Evolutionary conservation across 2,329 filamentous ascomycete genomes (phyloP).

Genomic region (Gaeumannomyces tritici): DNA sequence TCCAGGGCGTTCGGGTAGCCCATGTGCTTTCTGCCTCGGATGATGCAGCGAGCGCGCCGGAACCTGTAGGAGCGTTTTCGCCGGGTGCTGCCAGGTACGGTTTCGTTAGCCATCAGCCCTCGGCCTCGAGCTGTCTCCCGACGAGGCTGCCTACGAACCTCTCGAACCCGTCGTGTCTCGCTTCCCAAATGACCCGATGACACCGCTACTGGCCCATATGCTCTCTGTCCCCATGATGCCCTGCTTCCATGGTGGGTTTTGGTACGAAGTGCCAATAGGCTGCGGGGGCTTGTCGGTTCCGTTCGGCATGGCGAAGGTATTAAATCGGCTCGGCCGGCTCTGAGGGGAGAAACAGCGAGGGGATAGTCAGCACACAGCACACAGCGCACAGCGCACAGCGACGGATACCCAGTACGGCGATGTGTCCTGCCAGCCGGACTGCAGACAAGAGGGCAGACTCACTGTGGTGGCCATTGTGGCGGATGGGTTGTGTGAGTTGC

Average conservation of each 20-base stretch:
- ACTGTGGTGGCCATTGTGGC: slow-evolving; percentile 26
- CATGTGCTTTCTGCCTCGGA: slow-evolving; percentile 57
- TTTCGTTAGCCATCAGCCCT: slow-evolving; percentile 10
- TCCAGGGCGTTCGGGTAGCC: slow-evolving; percentile 49
- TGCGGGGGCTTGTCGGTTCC: slow-evolving; percentile 22
- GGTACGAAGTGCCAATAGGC: slow-evolving; percentile 29
- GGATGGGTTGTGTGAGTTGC: slow-evolving; percentile 20
- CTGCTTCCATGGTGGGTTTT: slow-evolving; percentile 24
- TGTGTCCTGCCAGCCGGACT: background rate
- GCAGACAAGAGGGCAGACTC: slow-evolving; percentile 17
- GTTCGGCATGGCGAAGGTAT: slow-evolving; percentile 24
- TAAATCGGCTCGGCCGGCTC: slow-evolving; percentile 27
- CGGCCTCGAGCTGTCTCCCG: too few species aligned
- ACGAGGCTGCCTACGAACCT: slow-evolving; percentile 30
- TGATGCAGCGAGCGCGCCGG: slow-evolving; percentile 56
- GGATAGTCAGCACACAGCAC: background rate
- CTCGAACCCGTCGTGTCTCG: slow-evolving; percentile 33
- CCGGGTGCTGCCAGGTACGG: slow-evolving; percentile 20
- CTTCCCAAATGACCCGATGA: slow-evolving; percentile 30
- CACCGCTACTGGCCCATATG: slow-evolving; percentile 38
- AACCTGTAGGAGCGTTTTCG: slow-evolving; percentile 53
- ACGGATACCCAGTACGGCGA: background rate
- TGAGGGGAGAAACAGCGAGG: slow-evolving; percentile 9
- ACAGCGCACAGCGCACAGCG: background rate
- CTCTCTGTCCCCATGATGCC: slow-evolving; percentile 14